Percentiles rank a stretch among this genome's conserved stretches.
Conservation (phyloP, 2,329 filamentous ascomycete species). For the Hymenoscyphus fraxineus region DNA sequence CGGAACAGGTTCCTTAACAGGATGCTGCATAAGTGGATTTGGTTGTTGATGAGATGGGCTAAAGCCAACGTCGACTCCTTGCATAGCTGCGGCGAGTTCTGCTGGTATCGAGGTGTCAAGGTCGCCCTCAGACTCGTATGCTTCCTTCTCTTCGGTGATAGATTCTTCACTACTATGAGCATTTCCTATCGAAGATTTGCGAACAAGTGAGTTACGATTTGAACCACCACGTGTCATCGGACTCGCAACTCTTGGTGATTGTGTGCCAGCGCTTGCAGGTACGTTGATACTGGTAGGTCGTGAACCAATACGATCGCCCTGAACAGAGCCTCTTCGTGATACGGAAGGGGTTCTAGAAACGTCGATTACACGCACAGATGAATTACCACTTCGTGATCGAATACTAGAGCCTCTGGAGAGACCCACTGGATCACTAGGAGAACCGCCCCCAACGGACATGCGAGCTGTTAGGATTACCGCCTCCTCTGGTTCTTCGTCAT, state of each 20-base stretch:
- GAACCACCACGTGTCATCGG: conserved; percentile 25
- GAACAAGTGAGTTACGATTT: conserved; percentile 24
- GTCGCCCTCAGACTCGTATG: conserved; percentile 12
- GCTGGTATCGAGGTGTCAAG: conserved; percentile 24
- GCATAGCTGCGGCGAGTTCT: conserved; percentile 28
- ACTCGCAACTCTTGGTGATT: conserved; percentile 25
- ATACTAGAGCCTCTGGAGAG: conserved; percentile 28
- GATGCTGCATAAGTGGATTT: conserved; percentile 5
- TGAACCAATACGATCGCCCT: conserved; percentile 24
- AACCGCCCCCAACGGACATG: conserved; percentile 31
- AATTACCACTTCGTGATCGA: conserved; percentile 33
- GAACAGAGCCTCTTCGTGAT: conserved; percentile 24
- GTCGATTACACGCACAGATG: conserved; percentile 33
- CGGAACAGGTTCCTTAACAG: conserved; percentile 12
- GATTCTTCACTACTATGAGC: conserved; percentile 22
- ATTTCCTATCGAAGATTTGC: conserved; percentile 23
- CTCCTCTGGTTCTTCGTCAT: conserved; percentile 27
- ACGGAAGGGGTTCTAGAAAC: conserved; percentile 27
- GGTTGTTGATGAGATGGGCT: conserved; percentile 17
- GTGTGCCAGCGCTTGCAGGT: conserved; percentile 15
- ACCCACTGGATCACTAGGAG: conserved; percentile 26
- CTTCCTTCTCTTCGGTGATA: conserved; percentile 32
- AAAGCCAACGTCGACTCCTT: conserved; percentile 26
- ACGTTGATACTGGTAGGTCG: conserved; percentile 26
- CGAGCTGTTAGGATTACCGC: conserved; percentile 36